phyloP scores from a whole-genome alignment of 495 filamentous ascomycete species.

The Lentithecium fluviatile region DNA sequence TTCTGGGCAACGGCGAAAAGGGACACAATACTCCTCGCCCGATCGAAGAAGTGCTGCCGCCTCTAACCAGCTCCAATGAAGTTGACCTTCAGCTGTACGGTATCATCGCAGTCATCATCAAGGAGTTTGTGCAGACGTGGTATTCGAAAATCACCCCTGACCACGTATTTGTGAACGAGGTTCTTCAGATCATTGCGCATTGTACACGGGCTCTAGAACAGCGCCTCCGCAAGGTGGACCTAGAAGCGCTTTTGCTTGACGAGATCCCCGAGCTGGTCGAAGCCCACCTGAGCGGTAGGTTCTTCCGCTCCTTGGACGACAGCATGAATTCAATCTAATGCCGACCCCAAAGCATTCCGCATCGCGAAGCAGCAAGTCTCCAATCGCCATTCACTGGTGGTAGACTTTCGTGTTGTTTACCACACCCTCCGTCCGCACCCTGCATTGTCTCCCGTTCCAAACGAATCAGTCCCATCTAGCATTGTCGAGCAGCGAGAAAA shows the following conservation, averaged over 20 bases:
- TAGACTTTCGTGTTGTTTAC: slow-evolving; percentile 67
- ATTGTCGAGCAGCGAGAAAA: slow-evolving; percentile 65
- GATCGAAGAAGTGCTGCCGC: slow-evolving; percentile 79
- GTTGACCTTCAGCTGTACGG: slow-evolving; percentile 91
- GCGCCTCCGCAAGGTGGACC: slow-evolving; percentile 74
- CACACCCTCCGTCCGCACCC: slow-evolving; percentile 81
- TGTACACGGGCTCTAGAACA: slow-evolving; percentile 84
- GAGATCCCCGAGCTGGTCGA: slow-evolving; percentile 82
- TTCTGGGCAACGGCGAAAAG: slow-evolving; percentile 37
- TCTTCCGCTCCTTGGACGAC: slow-evolving; percentile 21
- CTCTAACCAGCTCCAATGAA: slow-evolving; percentile 88
- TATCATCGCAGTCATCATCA: slow-evolving; percentile 79
- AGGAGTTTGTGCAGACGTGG: slow-evolving; percentile 88
- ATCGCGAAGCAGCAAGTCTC: slow-evolving; percentile 47
- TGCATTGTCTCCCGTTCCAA: slow-evolving; percentile 72
- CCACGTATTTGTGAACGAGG: slow-evolving; percentile 78
- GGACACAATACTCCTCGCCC: slow-evolving; percentile 49
- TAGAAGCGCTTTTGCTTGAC: slow-evolving; percentile 80
- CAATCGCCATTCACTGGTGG: slow-evolving; percentile 56
- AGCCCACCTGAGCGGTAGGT: slow-evolving; percentile 75
- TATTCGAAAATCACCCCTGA: slow-evolving; percentile 90
- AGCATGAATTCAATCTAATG: slow-evolving; percentile 19
- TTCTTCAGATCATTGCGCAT: slow-evolving; percentile 84
- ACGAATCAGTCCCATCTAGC: slow-evolving; percentile 50
- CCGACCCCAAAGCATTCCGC: slow-evolving; percentile 41